Evolutionary conservation across 1,284 basidiomycete species (phyloP).

Genomic region (Filobasidium uniguttulatum): DNA sequence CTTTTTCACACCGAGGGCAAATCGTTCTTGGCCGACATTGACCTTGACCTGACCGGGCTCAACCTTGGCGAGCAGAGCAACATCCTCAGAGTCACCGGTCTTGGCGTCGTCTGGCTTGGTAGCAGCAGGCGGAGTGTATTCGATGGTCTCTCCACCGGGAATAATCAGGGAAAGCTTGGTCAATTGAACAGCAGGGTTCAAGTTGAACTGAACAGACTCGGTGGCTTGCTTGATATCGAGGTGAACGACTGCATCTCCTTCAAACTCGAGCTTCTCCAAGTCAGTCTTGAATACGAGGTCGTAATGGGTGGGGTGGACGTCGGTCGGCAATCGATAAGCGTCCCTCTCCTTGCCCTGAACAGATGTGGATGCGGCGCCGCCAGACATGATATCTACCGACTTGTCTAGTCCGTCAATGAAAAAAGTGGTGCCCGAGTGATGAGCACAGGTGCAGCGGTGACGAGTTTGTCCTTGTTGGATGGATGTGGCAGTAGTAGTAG

Average conservation of each 20-base stretch:
- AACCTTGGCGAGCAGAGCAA: slow-evolving; percentile 6
- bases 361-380: slow-evolving; percentile 6
- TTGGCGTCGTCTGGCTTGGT: slow-evolving; percentile 2
- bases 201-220: slow-evolving; percentile 52
- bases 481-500: no score
- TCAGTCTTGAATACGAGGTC: slow-evolving; percentile 70
- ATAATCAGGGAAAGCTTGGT: slow-evolving; percentile 52
- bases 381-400: slow-evolving; percentile 6
- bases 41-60: slow-evolving; percentile 32
- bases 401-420: slow-evolving; percentile 11
- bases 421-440: slow-evolving; percentile 1
- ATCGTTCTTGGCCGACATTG: slow-evolving; percentile 52
- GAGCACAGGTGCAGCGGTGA: slow-evolving; percentile 10
- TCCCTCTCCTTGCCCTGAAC: slow-evolving; percentile 5
- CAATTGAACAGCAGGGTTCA: slow-evolving; percentile 51
- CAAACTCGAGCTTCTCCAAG: slow-evolving; percentile 56
- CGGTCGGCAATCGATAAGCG: slow-evolving; percentile 11
- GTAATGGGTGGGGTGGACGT: slow-evolving; percentile 58
- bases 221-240: slow-evolving; percentile 59
- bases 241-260: slow-evolving; percentile 61
- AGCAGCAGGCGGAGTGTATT: slow-evolving; percentile 31
- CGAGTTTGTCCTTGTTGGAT: neutral
- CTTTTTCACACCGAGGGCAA: slow-evolving; percentile 48
- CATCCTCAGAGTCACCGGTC: slow-evolving; percentile 3
- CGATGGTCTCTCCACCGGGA: slow-evolving; percentile 41